Conservation (phyloP, 208 protist species). For the Endotrypanum monterogeii region DNA sequence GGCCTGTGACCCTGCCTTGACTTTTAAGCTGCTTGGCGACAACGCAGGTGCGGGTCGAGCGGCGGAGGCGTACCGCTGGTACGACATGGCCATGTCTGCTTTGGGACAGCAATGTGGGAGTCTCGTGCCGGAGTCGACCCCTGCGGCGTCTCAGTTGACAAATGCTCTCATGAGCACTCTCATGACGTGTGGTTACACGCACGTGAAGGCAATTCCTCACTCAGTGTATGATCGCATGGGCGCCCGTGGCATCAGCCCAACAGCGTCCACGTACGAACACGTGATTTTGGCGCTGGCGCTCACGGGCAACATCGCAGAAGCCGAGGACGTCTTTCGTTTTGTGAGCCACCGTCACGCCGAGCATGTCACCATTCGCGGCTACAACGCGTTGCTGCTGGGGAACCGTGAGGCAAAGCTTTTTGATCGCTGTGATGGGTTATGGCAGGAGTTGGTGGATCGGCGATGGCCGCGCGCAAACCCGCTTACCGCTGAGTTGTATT, state of each 20-base stretch:
- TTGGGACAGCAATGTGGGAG: constrained; percentile 24
- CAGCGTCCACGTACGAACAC: constrained; percentile 77
- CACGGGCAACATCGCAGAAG: constrained; percentile 73
- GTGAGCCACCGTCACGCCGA: constrained; percentile 62
- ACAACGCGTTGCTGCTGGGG: constrained; percentile 84
- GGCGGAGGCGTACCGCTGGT: constrained; percentile 74
- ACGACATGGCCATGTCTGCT: constrained; percentile 57
- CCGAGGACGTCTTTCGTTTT: constrained; percentile 78
- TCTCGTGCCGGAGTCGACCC: constrained; percentile 29
- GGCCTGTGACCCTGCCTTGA: constrained; percentile 68
- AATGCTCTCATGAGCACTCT: constrained; percentile 81
- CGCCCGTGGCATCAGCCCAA: constrained; percentile 61
- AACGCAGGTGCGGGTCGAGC: constrained; percentile 75
- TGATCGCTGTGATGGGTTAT: constrained; percentile 77
- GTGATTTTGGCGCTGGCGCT: constrained; percentile 73
- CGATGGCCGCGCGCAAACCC: constrained; percentile 80
- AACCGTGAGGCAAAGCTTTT: constrained; percentile 70
- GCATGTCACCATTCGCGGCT: constrained; percentile 59
- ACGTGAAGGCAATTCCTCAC: constrained; percentile 66
- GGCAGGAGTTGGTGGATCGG: constrained; percentile 83
- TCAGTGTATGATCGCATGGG: constrained; percentile 87
- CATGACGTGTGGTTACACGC: constrained; percentile 75
- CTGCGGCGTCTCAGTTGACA: constrained; percentile 62
- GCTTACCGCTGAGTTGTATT: constrained; percentile 80
- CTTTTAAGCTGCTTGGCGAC: constrained; percentile 81